These are phyloP conservation scores for Pythium grandisporangium DNA, from an alignment of 352 stramenopile species.

Conservation along the genomic window DNA sequence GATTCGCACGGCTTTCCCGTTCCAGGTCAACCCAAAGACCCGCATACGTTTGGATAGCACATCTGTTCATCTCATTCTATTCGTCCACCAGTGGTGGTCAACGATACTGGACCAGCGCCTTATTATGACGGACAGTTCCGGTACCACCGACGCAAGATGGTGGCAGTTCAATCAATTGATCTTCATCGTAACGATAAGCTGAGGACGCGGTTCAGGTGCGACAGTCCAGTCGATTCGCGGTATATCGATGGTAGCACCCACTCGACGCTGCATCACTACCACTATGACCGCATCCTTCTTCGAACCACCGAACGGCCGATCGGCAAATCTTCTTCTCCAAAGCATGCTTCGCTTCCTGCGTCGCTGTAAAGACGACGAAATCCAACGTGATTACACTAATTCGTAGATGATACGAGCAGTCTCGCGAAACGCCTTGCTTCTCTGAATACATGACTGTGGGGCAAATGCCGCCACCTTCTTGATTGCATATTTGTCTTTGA, in stretches of 20 bases:
- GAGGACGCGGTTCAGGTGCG: neutral
- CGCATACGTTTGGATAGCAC: conserved; percentile 9
- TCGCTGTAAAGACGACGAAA: too few relatives aligned
- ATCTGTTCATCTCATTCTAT: conserved; percentile 10
- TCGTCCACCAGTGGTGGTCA: conserved; percentile 8
- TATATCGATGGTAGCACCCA: conserved; percentile 4
- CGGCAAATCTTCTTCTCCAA: too few relatives aligned
- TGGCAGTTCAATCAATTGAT: conserved; percentile 2
- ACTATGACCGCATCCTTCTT: conserved; percentile 10
- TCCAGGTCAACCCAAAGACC: conserved; percentile 5
- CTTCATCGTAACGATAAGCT: neutral
- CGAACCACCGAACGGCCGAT: too few relatives aligned
- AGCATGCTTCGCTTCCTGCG: too few relatives aligned
- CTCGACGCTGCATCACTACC: conserved; percentile 4
- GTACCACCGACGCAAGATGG: conserved; percentile 5
- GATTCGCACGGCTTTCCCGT: conserved; percentile 7
- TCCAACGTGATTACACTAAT: too few relatives aligned
- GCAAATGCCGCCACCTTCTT: too few relatives aligned
- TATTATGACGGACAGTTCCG: conserved; percentile 2
- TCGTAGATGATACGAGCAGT: too few relatives aligned
- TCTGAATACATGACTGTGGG: too few relatives aligned
- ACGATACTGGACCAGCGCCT: conserved; percentile 2
- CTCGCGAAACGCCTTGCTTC: too few relatives aligned
- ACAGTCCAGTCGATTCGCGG: conserved; percentile 3
- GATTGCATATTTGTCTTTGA: too few relatives aligned